Base-by-base conservation (phyloP, 768 basidiomycete genomes). In the Naganishia friedmannii region DNA sequence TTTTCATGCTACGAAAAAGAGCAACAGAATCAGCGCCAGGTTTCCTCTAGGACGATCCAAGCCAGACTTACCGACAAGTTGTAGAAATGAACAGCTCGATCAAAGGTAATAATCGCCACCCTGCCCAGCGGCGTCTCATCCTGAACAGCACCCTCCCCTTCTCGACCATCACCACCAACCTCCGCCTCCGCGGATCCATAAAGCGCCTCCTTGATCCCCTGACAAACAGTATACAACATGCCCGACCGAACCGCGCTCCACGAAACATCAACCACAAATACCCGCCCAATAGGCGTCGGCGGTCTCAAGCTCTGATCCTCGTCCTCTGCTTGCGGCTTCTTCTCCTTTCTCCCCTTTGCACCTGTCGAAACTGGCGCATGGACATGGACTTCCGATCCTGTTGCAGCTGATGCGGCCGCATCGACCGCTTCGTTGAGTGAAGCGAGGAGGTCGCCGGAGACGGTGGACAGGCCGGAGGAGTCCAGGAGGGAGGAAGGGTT, bases 261-360 rank as follows among this genome's bases (percentile, higher is more conserved):
- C 10, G 90, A 90, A 42, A 94, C 88, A 74, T 99, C 96, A 66
- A 99, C 84, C 0, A 88, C 89, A 74, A 98, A 94, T n/a, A 98
- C 81, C 75, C 87, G 89, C 57, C 87, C 85, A 79, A 97, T 83
- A 0, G 90, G 86, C 56, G 81, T 28, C 0, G 81, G 81, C 55
- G 68, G 48, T 37, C 81, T 65, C 29, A 78, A 60, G 31, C 70
- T 56, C 57, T 65, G 46, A 45, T 78, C 75, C 26, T 77, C 73
- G 60, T 65, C 70, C n/a, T 53, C 29, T 51, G 73, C 68, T 19
- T 68, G 56, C 42, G 75, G 32, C 23, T 53, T 56, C 63, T 68
- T 70, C 48, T 34, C 53, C 26, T 58, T 66, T 54, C 66, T 53
- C 39, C 23, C 31, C 23, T 46, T 66, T 60, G 39, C 31, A 4